Conservation (phyloP, 2,329 filamentous ascomycete species). For the Xylaria arbuscula region DNA sequence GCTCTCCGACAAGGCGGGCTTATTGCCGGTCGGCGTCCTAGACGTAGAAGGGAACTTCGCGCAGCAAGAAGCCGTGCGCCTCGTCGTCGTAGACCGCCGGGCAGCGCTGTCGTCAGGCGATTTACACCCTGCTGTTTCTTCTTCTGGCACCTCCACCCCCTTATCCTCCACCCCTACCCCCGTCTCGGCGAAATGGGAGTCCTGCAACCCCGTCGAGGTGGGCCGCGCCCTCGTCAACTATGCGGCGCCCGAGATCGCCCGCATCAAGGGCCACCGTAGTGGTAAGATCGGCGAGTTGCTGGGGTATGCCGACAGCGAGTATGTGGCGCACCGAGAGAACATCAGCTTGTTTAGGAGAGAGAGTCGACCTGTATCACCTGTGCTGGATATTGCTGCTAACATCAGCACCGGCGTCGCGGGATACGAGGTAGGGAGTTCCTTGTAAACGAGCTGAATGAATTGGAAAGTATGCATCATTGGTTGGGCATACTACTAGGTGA, state of each 20-base stretch:
- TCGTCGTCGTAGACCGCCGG: slow-evolving; percentile 79
- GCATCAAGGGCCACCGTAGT: slow-evolving; percentile 87
- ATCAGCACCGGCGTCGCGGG: slow-evolving; percentile 38
- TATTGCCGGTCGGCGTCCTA: slow-evolving; percentile 90
- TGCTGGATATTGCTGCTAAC: slow-evolving; percentile 42
- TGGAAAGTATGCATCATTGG: not conserved
- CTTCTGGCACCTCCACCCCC: slow-evolving; percentile 37
- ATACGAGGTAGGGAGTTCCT: slow-evolving; percentile 36
- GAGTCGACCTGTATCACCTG: slow-evolving; percentile 65
- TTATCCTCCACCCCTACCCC: slow-evolving; percentile 35
- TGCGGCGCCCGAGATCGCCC: slow-evolving; percentile 81
- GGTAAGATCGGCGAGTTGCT: slow-evolving; percentile 81
- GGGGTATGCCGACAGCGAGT: slow-evolving; percentile 94
- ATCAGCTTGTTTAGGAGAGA: slow-evolving; percentile 75
- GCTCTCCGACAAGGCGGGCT: slow-evolving; percentile 82
- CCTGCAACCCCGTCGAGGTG: slow-evolving; percentile 68
- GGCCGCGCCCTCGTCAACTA: slow-evolving; percentile 94
- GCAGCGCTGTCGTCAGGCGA: slow-evolving; percentile 37
- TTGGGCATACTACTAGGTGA: not conserved
- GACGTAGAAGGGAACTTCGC: slow-evolving; percentile 89
- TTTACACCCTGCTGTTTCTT: not conserved
- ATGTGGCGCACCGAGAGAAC: slow-evolving; percentile 89
- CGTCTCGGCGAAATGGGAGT: slow-evolving; percentile 32
- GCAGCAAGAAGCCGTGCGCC: slow-evolving; percentile 89
- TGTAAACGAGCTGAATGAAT: slow-evolving; percentile 2